These are phyloP conservation scores for Colletotrichum trifolii DNA, from an alignment of 2,329 filamentous ascomycete genomes.

Conservation along the genomic window DNA sequence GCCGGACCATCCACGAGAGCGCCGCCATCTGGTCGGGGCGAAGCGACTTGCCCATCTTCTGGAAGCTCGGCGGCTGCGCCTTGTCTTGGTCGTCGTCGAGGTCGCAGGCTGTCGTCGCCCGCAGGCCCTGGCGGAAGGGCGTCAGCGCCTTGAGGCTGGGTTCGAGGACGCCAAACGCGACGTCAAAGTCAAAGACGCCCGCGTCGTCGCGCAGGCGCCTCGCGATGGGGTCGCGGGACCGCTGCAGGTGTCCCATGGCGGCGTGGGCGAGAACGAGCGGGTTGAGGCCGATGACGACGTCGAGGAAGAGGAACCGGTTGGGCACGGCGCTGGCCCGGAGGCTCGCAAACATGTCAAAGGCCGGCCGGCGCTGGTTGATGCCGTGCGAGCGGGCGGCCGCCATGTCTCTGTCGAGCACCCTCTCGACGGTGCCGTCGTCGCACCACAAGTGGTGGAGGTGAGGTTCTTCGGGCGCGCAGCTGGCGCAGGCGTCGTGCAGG, in stretches of 20 bases:
- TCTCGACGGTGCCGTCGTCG: constrained; percentile 15
- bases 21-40: constrained; percentile 39
- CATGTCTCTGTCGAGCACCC: constrained; percentile 16
- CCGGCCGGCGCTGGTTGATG: background rate
- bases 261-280: constrained; percentile 36
- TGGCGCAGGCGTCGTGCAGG: background rate
- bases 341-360: constrained; percentile 10
- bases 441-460: constrained; percentile 12
- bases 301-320: background rate
- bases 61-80: constrained; percentile 37
- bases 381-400: background rate
- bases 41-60: constrained; percentile 24
- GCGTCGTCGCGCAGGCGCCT: background rate
- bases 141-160: constrained; percentile 32
- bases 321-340: background rate
- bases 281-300: constrained; percentile 35
- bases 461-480: constrained; percentile 1
- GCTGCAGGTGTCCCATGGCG: constrained; percentile 35
- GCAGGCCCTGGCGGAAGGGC: constrained; percentile 45
- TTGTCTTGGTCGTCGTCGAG: background rate
- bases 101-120: constrained; percentile 13
- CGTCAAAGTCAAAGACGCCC: constrained; percentile 10
- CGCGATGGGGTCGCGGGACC: constrained; percentile 3
- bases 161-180: constrained; percentile 14
- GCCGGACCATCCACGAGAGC: constrained; percentile 42